A percentile compares a stretch with the other conserved stretches of the same genome.
Evolutionary conservation across 306 rosid species (phyloP).

Genomic region (Prunus dulcis): DNA sequence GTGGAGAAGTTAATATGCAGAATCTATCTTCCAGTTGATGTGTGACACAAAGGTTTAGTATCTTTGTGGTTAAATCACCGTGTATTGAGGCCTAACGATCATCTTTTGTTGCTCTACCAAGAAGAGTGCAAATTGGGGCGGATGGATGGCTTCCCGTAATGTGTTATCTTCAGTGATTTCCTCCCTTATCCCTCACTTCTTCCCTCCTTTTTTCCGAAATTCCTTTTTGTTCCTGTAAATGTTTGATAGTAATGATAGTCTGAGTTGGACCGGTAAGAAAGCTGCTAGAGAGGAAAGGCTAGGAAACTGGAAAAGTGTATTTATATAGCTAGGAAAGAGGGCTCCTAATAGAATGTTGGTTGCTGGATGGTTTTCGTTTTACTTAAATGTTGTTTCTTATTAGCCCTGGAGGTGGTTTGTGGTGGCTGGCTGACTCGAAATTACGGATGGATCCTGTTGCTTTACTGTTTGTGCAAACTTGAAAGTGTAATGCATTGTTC

Average conservation of each 20-base stretch:
- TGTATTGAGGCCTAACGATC: conserved; percentile 37
- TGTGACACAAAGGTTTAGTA: conserved; percentile 41
- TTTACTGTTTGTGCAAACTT: conserved; percentile 41
- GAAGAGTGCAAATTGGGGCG: conserved; percentile 32
- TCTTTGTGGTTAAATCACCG: conserved; percentile 55
- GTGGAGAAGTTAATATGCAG: conserved; percentile 26
- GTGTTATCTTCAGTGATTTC: conserved; percentile 34
- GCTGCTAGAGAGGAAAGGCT: conserved; percentile 48
- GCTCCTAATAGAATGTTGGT: conserved; percentile 50
- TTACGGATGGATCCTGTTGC: conserved; percentile 27
- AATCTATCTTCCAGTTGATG: conserved; percentile 42
- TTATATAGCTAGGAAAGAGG: conserved; percentile 57
- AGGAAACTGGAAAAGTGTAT: conserved; percentile 42
- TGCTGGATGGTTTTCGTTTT: conserved; percentile 43
- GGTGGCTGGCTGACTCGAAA: conserved; percentile 46
- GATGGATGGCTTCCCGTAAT: conserved; percentile 49
- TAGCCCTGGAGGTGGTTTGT: conserved; percentile 47
- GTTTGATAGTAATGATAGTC: conserved; percentile 66
- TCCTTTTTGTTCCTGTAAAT: conserved; percentile 57
- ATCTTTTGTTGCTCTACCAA: conserved; percentile 36
- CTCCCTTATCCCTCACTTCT: conserved; percentile 26
- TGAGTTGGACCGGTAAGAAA: conserved; percentile 45
- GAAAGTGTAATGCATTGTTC: conserved; percentile 38
- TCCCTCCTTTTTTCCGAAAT: conserved; percentile 13
- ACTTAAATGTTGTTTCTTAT: conserved; percentile 27